Base-by-base conservation (phyloP, 2,329 filamentous ascomycete genomes). In the Hypoxylon sp. region DNA sequence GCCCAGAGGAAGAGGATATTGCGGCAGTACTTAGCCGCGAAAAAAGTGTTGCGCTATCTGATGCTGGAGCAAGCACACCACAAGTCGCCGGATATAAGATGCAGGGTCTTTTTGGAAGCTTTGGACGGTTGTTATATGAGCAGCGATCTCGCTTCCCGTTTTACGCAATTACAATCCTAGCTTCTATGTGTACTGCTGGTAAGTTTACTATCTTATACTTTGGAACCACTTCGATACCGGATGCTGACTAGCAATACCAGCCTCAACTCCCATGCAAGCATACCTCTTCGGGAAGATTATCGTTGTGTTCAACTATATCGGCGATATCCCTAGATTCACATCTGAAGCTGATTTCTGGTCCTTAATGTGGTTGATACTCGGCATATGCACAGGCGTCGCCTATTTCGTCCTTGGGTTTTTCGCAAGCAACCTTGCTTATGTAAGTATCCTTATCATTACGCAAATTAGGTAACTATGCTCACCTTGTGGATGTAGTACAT, bases 341-440 rank as follows among this genome's bases (percentile, higher is more conserved):
- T 77, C 80, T 1, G 79, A 83, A 44, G 84, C 84, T 33, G 83
- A 86, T 55, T 91, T 91, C 76, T 92, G 88, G 87, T 85, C 88
- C 0, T 82, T 90, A 66, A 91, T 92, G 87, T 92, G 89, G 81
- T 82, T 88, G 19, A 78, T 88, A 0, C 80, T 91, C 29, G 89
- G 89, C 1, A 80, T 86, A 3, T 84, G 79, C 9, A 78, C 85
- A 9, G 87, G 86, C 1, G 1, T 86, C 0, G 79, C 83, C 14
- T 91, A 91, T 76, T 87, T 87, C 69, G 64, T 81, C 22, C 78
- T 88, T 5, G 82, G 81, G 0, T 78, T 75, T 50, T 75, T 81
- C 3, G 79, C 87, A 1, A 86, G 82, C 1, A 79, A 80, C 13
- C 76, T 87, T 63, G 82, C 86, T 54, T 78, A 82, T 22, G 75